Evolutionary conservation across 495 filamentous ascomycete genomes (phyloP), one percentile per base, ranked within the genome.

Genomic region (Neurospora sp.): DNA sequence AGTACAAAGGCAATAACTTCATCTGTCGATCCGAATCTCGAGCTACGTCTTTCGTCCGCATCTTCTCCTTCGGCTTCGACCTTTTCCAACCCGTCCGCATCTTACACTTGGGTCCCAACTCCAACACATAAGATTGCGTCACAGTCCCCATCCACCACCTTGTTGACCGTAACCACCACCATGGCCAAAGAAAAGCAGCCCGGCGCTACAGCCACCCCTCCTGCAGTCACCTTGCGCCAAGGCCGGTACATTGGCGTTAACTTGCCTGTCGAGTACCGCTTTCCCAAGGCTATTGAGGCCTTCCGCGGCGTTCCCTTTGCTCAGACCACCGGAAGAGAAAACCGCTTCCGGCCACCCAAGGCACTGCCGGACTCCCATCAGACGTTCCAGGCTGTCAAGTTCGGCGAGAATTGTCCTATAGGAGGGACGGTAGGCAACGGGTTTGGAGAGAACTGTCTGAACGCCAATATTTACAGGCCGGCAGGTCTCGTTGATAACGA

Each of bases 231-330:
- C 12, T 75, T 90, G 42, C 74, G 75, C n/a, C 88, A 91, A 77
- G 89, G 89, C 39, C 84, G 77, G 0, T 84, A 89, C 69, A 74
- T 89, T 9, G 89, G 89, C 41, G 78, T 82, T 22, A 80, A 82
- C 53, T 74, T 87, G 27, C 44, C 80, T 9, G 72, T 81, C 9
- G 81, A 79, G 69, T 74, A 79, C 16, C 74, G 75, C 40, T 81
- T 80, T 44, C 84, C 88, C 3, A 83, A 84, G 71, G 74, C 82
- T 10, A 73, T 90, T 31, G 87, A 91, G 61, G 85, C 76, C 9
- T 91, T 87, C 74, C 79, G 85, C n/a, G 89, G 89, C 18, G 84
- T 91, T 72, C 90, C 88, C 2, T 91, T 88, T 75, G 89, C 86
- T 2, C 79, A 87, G 69, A 82, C 85, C 0, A 88, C 89, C 0